A percentile compares a stretch with the other conserved stretches of the same genome.
Conservation (phyloP, 2,329 filamentous ascomycete genomes). For the Xylaria sp. region DNA sequence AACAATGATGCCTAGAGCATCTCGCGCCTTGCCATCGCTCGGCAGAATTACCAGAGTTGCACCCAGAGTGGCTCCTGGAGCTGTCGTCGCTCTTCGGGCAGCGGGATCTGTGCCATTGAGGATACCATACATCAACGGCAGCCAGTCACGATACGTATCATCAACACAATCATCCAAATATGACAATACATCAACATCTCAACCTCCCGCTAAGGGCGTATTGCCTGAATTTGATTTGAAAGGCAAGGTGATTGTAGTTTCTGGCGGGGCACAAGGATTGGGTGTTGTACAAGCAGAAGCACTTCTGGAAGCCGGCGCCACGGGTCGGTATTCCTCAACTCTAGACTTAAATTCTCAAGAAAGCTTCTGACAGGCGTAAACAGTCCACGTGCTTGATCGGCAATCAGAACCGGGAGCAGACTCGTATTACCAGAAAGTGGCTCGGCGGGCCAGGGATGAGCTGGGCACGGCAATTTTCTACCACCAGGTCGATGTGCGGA, state of each 20-base stretch:
- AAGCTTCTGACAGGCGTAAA: conserved; percentile 19
- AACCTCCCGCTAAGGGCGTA: conserved; percentile 27
- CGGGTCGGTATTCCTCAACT: conserved; percentile 52
- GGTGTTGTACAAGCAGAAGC: conserved; percentile 83
- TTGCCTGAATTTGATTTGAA: conserved; percentile 80
- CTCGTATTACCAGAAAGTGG: conserved; percentile 72
- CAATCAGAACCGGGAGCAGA: conserved; percentile 63
- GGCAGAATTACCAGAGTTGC: conserved; percentile 37
- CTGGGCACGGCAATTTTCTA: conserved; percentile 77
- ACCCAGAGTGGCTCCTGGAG: conserved; percentile 32
- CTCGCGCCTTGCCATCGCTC: conserved; percentile 39
- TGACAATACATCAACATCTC: conserved; percentile 3
- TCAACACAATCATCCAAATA: conserved; percentile 18
- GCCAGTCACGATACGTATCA: conserved; percentile 24
- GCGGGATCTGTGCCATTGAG: conserved; percentile 22
- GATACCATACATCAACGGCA: conserved; percentile 15
- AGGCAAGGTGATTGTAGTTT: conserved; percentile 79
- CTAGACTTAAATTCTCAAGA: background rate
- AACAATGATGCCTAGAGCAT: conserved; percentile 36
- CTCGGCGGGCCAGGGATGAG: conserved; percentile 69
- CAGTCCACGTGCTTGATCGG: conserved; percentile 74
- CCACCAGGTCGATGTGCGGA: conserved; percentile 80
- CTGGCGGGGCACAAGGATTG: conserved; percentile 79
- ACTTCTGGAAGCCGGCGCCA: conserved; percentile 81
- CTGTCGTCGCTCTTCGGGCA: conserved; percentile 30